Evolutionary conservation across 129 eudicot genomes (phyloP).

Genomic region (Kitagawia praeruptora): DNA sequence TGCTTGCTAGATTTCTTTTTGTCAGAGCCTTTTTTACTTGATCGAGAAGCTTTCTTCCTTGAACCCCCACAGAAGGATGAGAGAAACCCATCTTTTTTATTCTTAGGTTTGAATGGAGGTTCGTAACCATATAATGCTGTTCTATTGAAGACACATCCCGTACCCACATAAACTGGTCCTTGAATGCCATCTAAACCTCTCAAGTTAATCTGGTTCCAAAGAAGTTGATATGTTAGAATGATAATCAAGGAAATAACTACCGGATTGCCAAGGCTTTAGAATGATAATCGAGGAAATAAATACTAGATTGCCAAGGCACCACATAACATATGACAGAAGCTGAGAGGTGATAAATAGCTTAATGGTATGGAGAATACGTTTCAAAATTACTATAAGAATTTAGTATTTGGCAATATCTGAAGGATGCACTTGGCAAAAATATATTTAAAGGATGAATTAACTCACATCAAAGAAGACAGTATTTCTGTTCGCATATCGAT

Average conservation of each 20-base stretch:
- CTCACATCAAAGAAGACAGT: slow-evolving; percentile 99
- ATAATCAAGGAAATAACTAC: not conserved
- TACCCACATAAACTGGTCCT: slow-evolving; percentile 99
- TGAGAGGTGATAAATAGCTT: not conserved
- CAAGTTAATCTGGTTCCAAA: slow-evolving; percentile 71
- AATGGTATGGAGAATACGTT: no score
- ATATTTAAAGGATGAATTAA: slow-evolving; percentile 15
- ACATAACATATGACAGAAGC: not conserved
- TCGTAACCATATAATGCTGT: slow-evolving; percentile 99
- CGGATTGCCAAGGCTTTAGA: not conserved
- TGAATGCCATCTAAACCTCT: slow-evolving; percentile 99
- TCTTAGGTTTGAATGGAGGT: slow-evolving; percentile 94
- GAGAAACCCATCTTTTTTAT: slow-evolving; percentile 65
- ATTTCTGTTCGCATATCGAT: slow-evolving; percentile 97
- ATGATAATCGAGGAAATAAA: not conserved
- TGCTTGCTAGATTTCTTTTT: slow-evolving; percentile 92
- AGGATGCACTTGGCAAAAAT: no score
- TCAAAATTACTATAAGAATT: not conserved
- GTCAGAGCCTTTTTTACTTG: slow-evolving; percentile 83
- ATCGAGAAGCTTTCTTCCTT: slow-evolving; percentile 58
- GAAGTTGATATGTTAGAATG: slow-evolving; percentile 8
- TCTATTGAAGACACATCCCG: slow-evolving; percentile 98
- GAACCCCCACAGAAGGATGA: slow-evolving; percentile 87
- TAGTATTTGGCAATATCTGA: not conserved
- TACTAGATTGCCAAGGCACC: not conserved